phyloP scores from a whole-genome alignment of 371 early-diverging fungal species.

The Lichtheimia hyalospora region DNA sequence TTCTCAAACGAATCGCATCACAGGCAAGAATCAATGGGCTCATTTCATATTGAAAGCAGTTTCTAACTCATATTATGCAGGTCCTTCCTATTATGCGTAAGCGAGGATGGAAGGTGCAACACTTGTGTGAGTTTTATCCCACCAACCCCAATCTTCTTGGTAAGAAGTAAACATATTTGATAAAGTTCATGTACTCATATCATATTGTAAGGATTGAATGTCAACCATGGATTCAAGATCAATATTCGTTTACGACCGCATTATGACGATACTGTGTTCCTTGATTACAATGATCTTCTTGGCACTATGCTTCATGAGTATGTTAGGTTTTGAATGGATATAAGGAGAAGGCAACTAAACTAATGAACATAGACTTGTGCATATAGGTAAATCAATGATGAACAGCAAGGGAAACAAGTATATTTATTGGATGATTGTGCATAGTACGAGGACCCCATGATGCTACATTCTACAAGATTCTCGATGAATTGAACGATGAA shows the following conservation, averaged over 20 bases:
- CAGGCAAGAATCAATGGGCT: constrained; percentile 13
- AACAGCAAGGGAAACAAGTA: not conserved
- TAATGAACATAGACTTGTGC: constrained; percentile 41
- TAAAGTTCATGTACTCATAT: not conserved
- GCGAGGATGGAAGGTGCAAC: constrained; percentile 52
- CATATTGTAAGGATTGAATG: constrained; percentile 50
- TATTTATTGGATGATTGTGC: not conserved
- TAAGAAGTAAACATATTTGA: constrained; percentile 11
- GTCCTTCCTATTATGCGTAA: constrained; percentile 64
- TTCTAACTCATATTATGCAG: constrained; percentile 13
- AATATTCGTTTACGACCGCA: constrained; percentile 56
- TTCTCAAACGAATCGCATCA: constrained; percentile 34
- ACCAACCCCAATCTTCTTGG: constrained; percentile 49
- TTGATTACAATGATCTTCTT: constrained; percentile 56
- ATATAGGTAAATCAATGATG: constrained; percentile 33
- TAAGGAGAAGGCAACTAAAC: too few relatives aligned
- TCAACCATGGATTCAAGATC: constrained; percentile 59
- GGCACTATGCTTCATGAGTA: constrained; percentile 72
- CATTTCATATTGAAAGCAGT: not conserved
- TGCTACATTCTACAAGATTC: constrained; percentile 54
- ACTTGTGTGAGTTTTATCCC: constrained; percentile 63
- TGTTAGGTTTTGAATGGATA: not conserved
- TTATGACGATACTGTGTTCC: constrained; percentile 45
- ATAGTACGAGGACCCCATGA: constrained; percentile 67
- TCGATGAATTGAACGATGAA: constrained; percentile 57